Base-by-base conservation (phyloP, 2,329 filamentous ascomycete species). In the Nothopassalora personata region DNA sequence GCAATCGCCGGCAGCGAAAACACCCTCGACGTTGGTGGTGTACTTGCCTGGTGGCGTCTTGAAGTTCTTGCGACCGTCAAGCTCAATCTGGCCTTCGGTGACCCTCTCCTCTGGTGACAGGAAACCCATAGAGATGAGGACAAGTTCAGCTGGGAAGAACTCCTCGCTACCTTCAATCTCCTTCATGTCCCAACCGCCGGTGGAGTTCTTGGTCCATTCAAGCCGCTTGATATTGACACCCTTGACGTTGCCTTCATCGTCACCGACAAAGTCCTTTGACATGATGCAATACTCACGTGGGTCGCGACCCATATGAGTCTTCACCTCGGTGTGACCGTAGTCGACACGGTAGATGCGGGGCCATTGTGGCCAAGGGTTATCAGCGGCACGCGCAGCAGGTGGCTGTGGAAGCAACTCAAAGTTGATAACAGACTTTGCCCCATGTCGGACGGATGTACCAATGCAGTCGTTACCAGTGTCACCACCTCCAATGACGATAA, bases 321-420 rank as follows among this genome's bases (percentile, higher is more conserved):
- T 91, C 70, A 97, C 93, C 77, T 97, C 93, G 15, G 88, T 88
- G 81, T 97, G 93, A 58, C 93, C 93, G 72, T 97, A 97, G 77
- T 97, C 93, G n/a, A 97, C 90, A 68, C 93, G 91, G 83, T 96
- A 97, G 74, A 97, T 92, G 70, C 92, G 90, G 59, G 93, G 93
- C 92, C 93, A 97, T 78, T 97, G 93, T 9, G 93, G 93, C 93
- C 93, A 97, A 63, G 93, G 93, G 81, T 97, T 97, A 77, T 97
- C 93, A 64, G 86, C 84, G 64, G 90, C 91, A 77, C 93, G 91
- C 82, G 96, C 88, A 60, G 89, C 85, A 7, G 92, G 91, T 67
- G 93, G 93, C 77, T 97, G 91, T 31, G 93, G 93, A 63, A 97
- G 83, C 58, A 97, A 82, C 80, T 97, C 93, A 68, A 97, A 97